A percentile compares a stretch with the other conserved stretches of the same genome.
Conservation (phyloP, 2,329 filamentous ascomycete genomes). For the Stagonosporopsis tanaceti region DNA sequence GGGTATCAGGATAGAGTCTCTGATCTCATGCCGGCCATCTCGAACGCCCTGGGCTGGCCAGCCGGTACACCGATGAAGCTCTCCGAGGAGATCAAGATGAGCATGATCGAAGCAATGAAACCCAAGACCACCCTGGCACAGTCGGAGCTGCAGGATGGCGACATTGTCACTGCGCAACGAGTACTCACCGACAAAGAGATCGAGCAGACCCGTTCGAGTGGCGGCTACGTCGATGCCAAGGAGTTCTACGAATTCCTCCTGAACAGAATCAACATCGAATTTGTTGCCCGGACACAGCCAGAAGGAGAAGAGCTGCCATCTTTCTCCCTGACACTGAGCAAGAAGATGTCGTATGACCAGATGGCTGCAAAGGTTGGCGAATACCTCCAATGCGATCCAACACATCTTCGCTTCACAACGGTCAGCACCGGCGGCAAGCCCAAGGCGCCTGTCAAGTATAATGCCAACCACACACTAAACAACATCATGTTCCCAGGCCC, state of each 20-base stretch:
- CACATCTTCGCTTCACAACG: conserved; percentile 90
- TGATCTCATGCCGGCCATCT: conserved; percentile 80
- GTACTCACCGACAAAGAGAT: conserved; percentile 60
- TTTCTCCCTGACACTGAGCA: conserved; percentile 82
- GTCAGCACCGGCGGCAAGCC: conserved; percentile 82
- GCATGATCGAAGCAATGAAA: conserved; percentile 96
- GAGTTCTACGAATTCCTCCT: conserved; percentile 94
- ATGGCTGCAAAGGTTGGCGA: conserved; percentile 84
- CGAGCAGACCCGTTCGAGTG: conserved; percentile 44
- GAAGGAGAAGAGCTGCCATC: conserved; percentile 64
- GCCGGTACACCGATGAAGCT: conserved; percentile 75
- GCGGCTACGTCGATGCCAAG: conserved; percentile 71
- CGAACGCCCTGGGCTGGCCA: conserved; percentile 86
- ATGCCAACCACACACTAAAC: conserved; percentile 72
- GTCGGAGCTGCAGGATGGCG: conserved; percentile 95
- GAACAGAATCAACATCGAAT: conserved; percentile 80
- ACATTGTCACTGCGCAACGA: conserved; percentile 94
- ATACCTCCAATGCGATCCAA: conserved; percentile 77
- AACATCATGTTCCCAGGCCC: conserved; percentile 77
- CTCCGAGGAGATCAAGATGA: conserved; percentile 97
- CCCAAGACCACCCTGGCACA: conserved; percentile 86
- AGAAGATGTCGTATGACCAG: conserved; percentile 89
- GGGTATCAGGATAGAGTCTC: conserved; percentile 86
- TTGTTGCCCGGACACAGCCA: conserved; percentile 70
- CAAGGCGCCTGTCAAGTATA: conserved; percentile 79